Percentiles rank a stretch among this genome's conserved stretches.
phyloP scores from a whole-genome alignment of 306 rosid genomes.

The Quercus bicolor region DNA sequence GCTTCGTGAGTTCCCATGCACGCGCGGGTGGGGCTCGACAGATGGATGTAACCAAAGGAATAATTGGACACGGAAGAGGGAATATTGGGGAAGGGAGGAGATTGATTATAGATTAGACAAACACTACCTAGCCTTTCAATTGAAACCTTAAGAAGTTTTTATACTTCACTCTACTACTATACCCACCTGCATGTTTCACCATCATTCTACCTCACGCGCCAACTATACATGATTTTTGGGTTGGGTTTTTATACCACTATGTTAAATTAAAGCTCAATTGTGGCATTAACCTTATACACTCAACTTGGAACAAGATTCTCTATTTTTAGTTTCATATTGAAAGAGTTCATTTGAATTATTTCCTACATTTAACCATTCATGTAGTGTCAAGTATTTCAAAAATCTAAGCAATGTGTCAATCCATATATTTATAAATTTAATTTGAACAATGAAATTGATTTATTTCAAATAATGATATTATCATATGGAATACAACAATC shows the following conservation, averaged over 20 bases:
- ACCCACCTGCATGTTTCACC: slow-evolving; percentile 21
- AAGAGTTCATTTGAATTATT: too few relatives aligned
- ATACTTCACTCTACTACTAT: neutral
- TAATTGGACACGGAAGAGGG: slow-evolving; percentile 86
- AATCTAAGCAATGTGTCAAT: too few relatives aligned
- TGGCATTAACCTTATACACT: too few relatives aligned
- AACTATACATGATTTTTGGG: neutral
- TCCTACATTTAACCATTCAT: too few relatives aligned
- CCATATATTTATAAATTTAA: too few relatives aligned
- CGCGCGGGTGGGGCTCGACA: slow-evolving; percentile 52
- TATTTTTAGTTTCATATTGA: too few relatives aligned
- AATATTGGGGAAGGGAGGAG: slow-evolving; percentile 58
- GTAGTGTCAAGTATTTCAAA: too few relatives aligned
- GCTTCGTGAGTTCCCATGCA: neutral
- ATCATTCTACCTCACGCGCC: neutral
- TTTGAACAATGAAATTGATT: accelerated
- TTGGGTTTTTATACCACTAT: neutral
- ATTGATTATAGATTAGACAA: slow-evolving; percentile 44
- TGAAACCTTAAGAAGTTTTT: slow-evolving; percentile 25
- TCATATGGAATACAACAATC: neutral
- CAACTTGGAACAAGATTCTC: too few relatives aligned
- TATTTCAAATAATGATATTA: neutral
- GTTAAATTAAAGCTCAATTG: neutral
- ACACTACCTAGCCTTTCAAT: slow-evolving; percentile 44
- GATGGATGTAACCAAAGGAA: slow-evolving; percentile 43